Base-by-base conservation (phyloP, 169 alveolate genomes). In the Cryptosporidium sp. region DNA sequence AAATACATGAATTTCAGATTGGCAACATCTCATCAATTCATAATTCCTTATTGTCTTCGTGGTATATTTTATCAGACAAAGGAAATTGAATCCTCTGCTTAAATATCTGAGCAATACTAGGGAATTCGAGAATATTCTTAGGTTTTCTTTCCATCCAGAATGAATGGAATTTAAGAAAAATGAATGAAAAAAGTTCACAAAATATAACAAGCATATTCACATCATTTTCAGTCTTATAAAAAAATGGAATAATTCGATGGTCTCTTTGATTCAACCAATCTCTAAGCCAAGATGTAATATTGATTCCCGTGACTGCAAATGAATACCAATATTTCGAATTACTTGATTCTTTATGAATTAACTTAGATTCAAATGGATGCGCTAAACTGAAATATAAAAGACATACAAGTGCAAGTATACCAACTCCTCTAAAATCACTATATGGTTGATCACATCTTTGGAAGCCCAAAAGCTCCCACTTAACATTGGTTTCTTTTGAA, bases 351-450 rank as follows among this genome's bases (percentile, higher is more conserved):
- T 71, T 43, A 48, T 84, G 93, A 70, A 93, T 89, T 31, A 70
- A 26, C 68, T 91, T 91, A 6, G 94, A 85, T 41, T 80, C 93
- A 39, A 86, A 50, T 35, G 86, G 91, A 70, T 91, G 93, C 50
- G 91, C 73, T 50, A 85, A 26, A 29, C 94, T 91, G 59, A 93
- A 92, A 45, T 92, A 70, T 85, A 93, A 91, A 18, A 93, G 87
- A 84, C 92, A 91, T 59, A 69, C 84, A 9, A 93, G 69, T n/a
- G 94, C 94, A 48, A 93, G 91, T 61, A 91, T 69, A 16, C 94
- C 94, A 73, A 86, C 92, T 61, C 94, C 94, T 69, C 95, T 91
- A 71, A 93, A 93, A 74, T 93, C 95, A 21, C 93, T 85, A 31
- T 37, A 80, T 74, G 93, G 89, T 8, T 92, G 95, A 58, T 93